Conservation (phyloP, 2,329 filamentous ascomycete species). For the Exophiala sp. region DNA sequence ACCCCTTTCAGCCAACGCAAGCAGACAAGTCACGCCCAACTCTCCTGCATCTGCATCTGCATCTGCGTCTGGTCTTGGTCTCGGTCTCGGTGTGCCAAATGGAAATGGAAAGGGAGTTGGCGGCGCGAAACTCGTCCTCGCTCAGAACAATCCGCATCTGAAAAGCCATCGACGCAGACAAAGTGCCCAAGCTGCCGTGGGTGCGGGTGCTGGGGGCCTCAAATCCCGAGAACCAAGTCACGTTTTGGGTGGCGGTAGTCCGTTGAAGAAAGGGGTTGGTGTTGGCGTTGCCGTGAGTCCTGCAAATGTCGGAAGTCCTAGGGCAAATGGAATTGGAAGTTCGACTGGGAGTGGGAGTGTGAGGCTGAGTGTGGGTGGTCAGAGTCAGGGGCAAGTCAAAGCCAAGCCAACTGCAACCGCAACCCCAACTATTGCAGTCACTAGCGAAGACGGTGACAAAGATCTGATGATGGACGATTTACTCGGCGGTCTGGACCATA, state of each 20-base stretch:
- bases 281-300: conserved; percentile 43
- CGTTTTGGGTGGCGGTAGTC: conserved; percentile 35
- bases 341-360: not conserved
- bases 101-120: too few species aligned
- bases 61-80: too few species aligned
- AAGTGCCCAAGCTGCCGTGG: conserved; percentile 34
- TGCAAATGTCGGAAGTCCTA: not conserved
- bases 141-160: conserved; percentile 77
- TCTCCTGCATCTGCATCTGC: conserved; percentile 33
- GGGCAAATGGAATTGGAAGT: not conserved
- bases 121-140: conserved; percentile 63
- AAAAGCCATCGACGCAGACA: conserved; percentile 69
- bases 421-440: conserved; percentile 16
- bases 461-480: conserved; percentile 41
- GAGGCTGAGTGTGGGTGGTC: not conserved
- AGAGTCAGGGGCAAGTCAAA: too few species aligned
- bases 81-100: too few species aligned
- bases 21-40: conserved; percentile 39
- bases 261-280: conserved; percentile 43
- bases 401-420: not conserved
- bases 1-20: conserved; percentile 15
- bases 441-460: conserved; percentile 24
- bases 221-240: conserved; percentile 28
- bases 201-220: not conserved
- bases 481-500: conserved; percentile 85